Base-by-base conservation (phyloP, 257 asterid genomes). In the Cinchona pubescens region DNA sequence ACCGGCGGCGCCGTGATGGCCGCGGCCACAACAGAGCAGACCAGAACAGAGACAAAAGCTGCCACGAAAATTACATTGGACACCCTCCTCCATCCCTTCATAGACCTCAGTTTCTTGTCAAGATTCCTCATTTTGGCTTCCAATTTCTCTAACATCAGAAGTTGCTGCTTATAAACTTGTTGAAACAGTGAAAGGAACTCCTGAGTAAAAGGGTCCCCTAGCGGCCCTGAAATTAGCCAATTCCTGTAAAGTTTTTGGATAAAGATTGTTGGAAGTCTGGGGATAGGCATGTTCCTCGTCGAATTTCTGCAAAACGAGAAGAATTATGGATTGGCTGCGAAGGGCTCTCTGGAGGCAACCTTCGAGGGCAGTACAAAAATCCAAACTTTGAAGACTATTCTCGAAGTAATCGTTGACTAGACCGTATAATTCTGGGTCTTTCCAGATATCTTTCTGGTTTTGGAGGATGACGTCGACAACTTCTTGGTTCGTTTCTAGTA, bases 1-100 rank as follows among this genome's bases (percentile, higher is more conserved):
- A 92, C 90, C 2, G 96, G 92, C 0, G 97, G 96, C 0, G 97
- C 97, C 2, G 92, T 77, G 74, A 92, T 46, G 1, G 97, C 97
- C 0, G 97, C 97, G 5, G 96, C 97, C 82, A 92, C 96, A 56
- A 92, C 96, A 3, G 97, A 89, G 78, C 91, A 90, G 43, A 92
- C 84, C 79, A 90, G 60, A 40, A 90, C 95, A 0, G 95, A 84
- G 4, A 92, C 88, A 49, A 92, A 90, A 11, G 95, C 86, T 2
- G 83, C 86, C 3, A 87, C 88, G 72, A 92, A 90, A 43, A 93
- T 94, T 51, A 83, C 90, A 72, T 90, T 92, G 0, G 91, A 88
- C 1, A 92, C 87, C 76, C 83, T 89, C 83, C 88, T 88, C 97
- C 97, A 94, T 0, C 83, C 78, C 84, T 85, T 88, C 48, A 86